Conservation (phyloP, 2,329 filamentous ascomycete species). For the Colletotrichum euphorbiae region DNA sequence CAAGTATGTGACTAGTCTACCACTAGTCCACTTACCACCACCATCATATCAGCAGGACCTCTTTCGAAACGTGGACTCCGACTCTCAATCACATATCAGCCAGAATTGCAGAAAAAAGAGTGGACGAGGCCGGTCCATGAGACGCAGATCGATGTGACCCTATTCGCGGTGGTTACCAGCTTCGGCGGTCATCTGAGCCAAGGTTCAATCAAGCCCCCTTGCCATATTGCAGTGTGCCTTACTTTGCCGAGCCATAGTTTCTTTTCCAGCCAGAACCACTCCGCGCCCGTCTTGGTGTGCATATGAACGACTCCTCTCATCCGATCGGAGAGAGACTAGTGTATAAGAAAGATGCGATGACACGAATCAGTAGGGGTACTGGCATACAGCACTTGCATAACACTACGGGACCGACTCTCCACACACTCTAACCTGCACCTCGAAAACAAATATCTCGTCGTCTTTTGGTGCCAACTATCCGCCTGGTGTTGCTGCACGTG, state of each 20-base stretch:
- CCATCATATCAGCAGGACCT: not conserved
- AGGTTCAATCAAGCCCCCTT: not conserved
- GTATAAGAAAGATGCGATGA: slow-evolving; percentile 13
- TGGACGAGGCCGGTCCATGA: slow-evolving; percentile 27
- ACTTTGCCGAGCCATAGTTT: slow-evolving; percentile 1
- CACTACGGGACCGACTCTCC: slow-evolving; percentile 19
- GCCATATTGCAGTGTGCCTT: slow-evolving; percentile 1
- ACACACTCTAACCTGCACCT: not conserved
- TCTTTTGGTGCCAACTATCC: slow-evolving; percentile 8
- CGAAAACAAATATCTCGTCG: not conserved
- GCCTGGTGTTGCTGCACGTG: slow-evolving; percentile 30
- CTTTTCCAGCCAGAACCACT: not conserved
- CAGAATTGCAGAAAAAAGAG: slow-evolving; percentile 4
- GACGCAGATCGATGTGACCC: slow-evolving; percentile 25
- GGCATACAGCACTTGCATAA: slow-evolving; percentile 14
- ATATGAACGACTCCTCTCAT: not conserved
- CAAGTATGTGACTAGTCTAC: too few species aligned
- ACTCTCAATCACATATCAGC: slow-evolving; percentile 26
- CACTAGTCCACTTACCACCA: not conserved
- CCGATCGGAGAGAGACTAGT: slow-evolving; percentile 10
- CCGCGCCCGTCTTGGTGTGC: not conserved
- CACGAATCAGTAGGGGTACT: slow-evolving; percentile 11
- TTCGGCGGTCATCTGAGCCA: slow-evolving; percentile 7
- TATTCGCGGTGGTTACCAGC: slow-evolving; percentile 13
- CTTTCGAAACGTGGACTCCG: slow-evolving; percentile 27